phyloP scores from a whole-genome alignment of 2,329 filamentous ascomycete species.

The Colletotrichum liriopes region DNA sequence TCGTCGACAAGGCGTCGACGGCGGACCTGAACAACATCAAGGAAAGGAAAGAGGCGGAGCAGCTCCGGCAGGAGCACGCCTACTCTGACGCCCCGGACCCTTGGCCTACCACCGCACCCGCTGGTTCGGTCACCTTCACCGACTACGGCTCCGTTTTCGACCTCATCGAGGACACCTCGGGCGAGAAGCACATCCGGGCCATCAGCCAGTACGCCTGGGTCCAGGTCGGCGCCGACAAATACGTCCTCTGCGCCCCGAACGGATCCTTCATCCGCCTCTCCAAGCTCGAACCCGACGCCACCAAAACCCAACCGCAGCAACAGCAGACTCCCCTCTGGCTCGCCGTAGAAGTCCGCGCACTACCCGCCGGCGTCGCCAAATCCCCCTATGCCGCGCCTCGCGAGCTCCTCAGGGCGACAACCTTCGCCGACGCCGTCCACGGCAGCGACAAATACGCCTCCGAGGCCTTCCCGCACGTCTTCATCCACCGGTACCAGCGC shows the following conservation, averaged over 20 bases:
- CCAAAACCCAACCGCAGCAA: background rate
- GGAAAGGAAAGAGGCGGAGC: conserved; percentile 62
- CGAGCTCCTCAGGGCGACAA: conserved; percentile 75
- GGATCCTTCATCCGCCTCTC: conserved; percentile 75
- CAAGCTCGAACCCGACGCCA: conserved; percentile 49
- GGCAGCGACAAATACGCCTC: conserved; percentile 87
- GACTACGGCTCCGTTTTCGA: conserved; percentile 96
- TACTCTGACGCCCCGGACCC: conserved; percentile 25
- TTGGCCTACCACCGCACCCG: conserved; percentile 7
- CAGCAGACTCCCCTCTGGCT: conserved; percentile 52
- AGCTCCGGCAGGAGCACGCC: conserved; percentile 49
- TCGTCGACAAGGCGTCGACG: conserved; percentile 78
- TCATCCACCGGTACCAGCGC: conserved; percentile 75
- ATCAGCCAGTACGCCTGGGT: conserved; percentile 89
- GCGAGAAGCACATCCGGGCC: conserved; percentile 83
- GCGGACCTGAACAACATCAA: conserved; percentile 73
- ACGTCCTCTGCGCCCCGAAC: conserved; percentile 77
- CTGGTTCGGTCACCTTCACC: conserved; percentile 79
- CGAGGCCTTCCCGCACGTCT: conserved; percentile 75
- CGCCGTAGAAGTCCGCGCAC: conserved; percentile 65
- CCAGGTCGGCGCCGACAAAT: conserved; percentile 78
- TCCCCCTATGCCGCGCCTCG: conserved; percentile 79
- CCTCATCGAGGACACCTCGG: conserved; percentile 85
- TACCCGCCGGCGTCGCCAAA: conserved; percentile 62
- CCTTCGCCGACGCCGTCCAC: conserved; percentile 83